Base-by-base conservation (phyloP, 1,139 yeast species). In the Nakaseomyces bracarensis region DNA sequence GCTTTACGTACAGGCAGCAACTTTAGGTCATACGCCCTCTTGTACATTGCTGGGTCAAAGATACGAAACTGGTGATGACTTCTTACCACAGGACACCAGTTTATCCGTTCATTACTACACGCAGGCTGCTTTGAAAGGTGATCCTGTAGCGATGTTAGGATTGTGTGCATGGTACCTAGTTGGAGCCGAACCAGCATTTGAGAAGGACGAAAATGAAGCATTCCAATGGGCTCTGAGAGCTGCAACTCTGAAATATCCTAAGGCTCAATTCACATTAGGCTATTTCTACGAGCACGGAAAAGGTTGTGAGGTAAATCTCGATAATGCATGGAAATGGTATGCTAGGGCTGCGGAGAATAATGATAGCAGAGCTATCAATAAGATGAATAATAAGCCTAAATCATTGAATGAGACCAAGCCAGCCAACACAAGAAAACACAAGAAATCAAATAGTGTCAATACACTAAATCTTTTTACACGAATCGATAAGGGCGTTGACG, bases 111-210 rank as follows among this genome's bases (percentile, higher is more conserved):
- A 91, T 61, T 91, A 89, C 60, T 91, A 86, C 61, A 87, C 96
- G 0, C 80, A 83, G 52, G 95, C 95, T 0, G 96, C 97, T 0
- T 64, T 81, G 37, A 82, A 82, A 2, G 96, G 96, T 4, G 95
- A 91, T 61, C 76, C 95, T 1, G 79, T 75, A 41, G 82, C 95
- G 13, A 91, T 89, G 95, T 70, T 89, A 55, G 89, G 95, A 3
- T 72, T 91, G 71, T 87, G 96, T 63, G 96, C 96, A 2, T 91
- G 97, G 97, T 91, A 87, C 61, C 70, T 89, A 61, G 82, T 86
- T 26, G 98, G 98, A 1, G 81, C 85, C 34, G 91, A 83, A 33
- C 89, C 91, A 15, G 78, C 79, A 46, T 71, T 91, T 50, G 82
- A 80, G 13, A 76, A 77, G 49, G 93, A 89, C 60, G 86, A 82